Conservation (phyloP, 805 yeast species). For the Metschnikowia arizonensis region DNA sequence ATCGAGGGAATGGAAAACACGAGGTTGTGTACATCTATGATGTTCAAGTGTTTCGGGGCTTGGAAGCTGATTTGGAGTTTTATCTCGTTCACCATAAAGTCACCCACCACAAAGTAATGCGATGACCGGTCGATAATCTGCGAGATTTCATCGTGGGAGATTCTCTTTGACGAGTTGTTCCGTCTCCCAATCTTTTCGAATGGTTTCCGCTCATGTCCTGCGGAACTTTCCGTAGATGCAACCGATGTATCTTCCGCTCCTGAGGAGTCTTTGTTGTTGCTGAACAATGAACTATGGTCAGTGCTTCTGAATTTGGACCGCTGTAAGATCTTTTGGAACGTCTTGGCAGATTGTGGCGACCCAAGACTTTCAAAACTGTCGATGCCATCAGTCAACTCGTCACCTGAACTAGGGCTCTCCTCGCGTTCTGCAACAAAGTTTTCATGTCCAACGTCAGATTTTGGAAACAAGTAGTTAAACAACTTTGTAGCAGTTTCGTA, state of each 20-base stretch:
- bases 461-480: conserved; percentile 69
- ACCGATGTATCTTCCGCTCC: background rate
- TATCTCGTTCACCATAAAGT: conserved; percentile 31
- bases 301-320: background rate
- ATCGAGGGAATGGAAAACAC: conserved; percentile 55
- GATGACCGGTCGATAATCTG: conserved; percentile 42
- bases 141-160: conserved; percentile 30
- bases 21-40: conserved; percentile 76
- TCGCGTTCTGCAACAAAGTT: background rate
- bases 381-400: conserved; percentile 25
- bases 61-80: conserved; percentile 65
- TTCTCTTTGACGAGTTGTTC: background rate
- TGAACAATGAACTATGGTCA: background rate
- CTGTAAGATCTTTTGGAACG: conserved; percentile 1
- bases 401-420: conserved; percentile 1
- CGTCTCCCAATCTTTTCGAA: background rate
- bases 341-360: conserved; percentile 1
- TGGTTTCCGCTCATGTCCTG: background rate
- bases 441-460: conserved; percentile 21
- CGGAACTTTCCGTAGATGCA: conserved; percentile 3
- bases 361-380: background rate
- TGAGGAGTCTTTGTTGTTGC: conserved; percentile 2
- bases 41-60: conserved; percentile 64
- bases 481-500: conserved; percentile 61
- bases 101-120: conserved; percentile 38